Evolutionary conservation across 2,329 filamentous ascomycete genomes (phyloP), one percentile per base, ranked within the genome.

Genomic region (Clonostachys chloroleuca): DNA sequence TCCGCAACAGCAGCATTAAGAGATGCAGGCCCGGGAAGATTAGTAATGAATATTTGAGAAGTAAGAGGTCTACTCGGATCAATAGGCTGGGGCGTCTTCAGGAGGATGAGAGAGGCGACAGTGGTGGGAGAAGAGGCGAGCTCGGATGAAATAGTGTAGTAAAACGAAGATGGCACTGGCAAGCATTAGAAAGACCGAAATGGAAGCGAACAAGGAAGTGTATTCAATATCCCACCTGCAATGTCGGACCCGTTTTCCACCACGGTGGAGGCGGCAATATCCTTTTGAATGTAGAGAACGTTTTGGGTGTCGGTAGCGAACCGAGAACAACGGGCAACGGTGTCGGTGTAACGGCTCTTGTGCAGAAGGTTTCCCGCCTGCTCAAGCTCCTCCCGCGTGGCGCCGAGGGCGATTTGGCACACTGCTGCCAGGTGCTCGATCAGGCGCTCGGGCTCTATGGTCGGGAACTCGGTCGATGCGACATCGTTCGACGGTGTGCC

Each of bases 251-350:
- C 77, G 52, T 81, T 75, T 48, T 78, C 70, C 39, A 72, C 60
- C 47, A 77, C 66, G 43, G 78, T 73, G 12, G 75, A 74, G 53
- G 77, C 72, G 46, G 79, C 69, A 54, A 85, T 63, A 62, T 92
- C 89, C 70, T 96, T 96, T 64, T 94, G 87, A 53, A 96, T 86
- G 69, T 97, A 97, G 53, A 99, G 75, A 47, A 87, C 90, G 52
- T 86, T 84, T 70, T 96, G 90, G 49, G 87, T 78, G 68, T 99
- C 95, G 51, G 84, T 83, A 49, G 91, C 91, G 68, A 97, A 97
- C 59, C 92, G 86, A 55, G 84, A 83, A 68, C 92, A 96, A 72
- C 90, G 82, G 63, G 91, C 84, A 48, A 95, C 72, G 7, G 94
- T 96, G 58, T 97, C 92, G 46, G 77, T 72, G 56, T 89, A 80